Evolutionary conservation across 2,329 filamentous ascomycete species (phyloP).

Genomic region (Aspergillus sp.): DNA sequence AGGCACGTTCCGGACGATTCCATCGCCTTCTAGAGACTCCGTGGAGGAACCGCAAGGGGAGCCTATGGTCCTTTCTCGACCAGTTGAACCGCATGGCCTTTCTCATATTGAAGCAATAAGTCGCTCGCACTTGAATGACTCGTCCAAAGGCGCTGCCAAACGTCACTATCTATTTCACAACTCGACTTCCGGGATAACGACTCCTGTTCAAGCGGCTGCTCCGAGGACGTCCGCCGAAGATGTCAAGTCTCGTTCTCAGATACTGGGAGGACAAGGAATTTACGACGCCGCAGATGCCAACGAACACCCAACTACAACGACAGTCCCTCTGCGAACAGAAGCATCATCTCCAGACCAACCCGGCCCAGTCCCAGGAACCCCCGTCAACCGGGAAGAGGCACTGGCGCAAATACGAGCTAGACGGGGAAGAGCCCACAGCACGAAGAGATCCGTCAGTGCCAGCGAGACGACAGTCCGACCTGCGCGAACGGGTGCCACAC

Average conservation of each 20-base stretch:
- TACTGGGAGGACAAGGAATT: conserved; percentile 1
- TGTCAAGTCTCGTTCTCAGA: conserved; percentile 6
- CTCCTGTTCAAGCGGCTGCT: too few species aligned
- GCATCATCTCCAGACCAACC: conserved; percentile 13
- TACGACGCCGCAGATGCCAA: conserved; percentile 3
- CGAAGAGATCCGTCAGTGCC: conserved; percentile 33
- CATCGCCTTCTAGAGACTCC: conserved; percentile 27
- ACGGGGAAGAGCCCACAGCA: conserved; percentile 36
- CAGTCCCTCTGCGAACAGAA: conserved; percentile 23
- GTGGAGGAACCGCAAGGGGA: conserved; percentile 14
- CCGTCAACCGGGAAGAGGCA: conserved; percentile 39
- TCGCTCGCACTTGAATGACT: too few species aligned
- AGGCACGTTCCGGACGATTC: conserved; percentile 34
- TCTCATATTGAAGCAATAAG: conserved; percentile 3
- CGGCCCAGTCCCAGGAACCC: conserved; percentile 30
- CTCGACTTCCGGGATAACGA: too few species aligned
- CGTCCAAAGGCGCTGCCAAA: too few species aligned
- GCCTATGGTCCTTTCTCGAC: conserved; percentile 8
- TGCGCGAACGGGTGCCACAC: conserved; percentile 15
- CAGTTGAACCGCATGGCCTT: conserved; percentile 3
- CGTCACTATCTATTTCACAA: too few species aligned
- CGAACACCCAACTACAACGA: conserved; percentile 19
- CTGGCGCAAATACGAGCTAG: conserved; percentile 42
- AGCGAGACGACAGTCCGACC: conserved; percentile 24
- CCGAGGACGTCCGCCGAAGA: not conserved